A percentile compares a stretch with the other conserved stretches of the same genome.
Evolutionary conservation across 176 grass and related monocot species (phyloP).

Genomic region (Aegilops bicornis): DNA sequence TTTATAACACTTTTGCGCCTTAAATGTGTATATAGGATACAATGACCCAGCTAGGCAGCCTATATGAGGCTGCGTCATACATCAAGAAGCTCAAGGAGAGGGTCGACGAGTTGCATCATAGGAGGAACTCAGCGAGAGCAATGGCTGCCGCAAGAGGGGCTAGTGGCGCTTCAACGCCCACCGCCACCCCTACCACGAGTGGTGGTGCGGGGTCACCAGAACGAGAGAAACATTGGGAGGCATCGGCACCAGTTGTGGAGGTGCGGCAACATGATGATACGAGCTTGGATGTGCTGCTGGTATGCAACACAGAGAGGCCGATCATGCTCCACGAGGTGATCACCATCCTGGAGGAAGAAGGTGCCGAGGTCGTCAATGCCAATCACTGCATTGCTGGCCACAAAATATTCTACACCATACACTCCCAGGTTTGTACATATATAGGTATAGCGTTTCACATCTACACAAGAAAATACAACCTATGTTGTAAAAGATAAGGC

Average conservation of each 20-base stretch:
- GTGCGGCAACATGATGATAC: conserved; percentile 34
- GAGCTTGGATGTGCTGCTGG: conserved; percentile 49
- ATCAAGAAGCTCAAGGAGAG: conserved; percentile 56
- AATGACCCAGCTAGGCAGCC: conserved; percentile 41
- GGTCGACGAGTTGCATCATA: conserved; percentile 43
- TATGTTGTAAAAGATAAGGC: neutral
- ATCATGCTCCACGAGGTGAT: conserved; percentile 56
- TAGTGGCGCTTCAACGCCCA: neutral
- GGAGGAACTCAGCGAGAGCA: neutral
- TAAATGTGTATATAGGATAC: conserved; percentile 19
- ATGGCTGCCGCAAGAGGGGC: neutral
- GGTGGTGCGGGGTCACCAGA: neutral
- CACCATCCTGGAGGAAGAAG: conserved; percentile 69
- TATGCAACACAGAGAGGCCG: conserved; percentile 18
- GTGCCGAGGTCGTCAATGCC: conserved; percentile 42
- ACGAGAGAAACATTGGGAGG: neutral
- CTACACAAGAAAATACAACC: no score
- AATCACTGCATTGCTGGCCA: conserved; percentile 30
- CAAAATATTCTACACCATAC: conserved; percentile 55
- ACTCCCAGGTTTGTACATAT: neutral
- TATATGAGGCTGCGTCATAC: conserved; percentile 50
- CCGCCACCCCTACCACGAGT: neutral
- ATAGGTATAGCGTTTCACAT: neutral
- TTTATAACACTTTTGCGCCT: neutral
- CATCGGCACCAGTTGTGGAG: conserved; percentile 19